These are phyloP conservation scores for Chenopodium berlandieri DNA, from an alignment of 148 eudicot genomes.

Conservation along the genomic window DNA sequence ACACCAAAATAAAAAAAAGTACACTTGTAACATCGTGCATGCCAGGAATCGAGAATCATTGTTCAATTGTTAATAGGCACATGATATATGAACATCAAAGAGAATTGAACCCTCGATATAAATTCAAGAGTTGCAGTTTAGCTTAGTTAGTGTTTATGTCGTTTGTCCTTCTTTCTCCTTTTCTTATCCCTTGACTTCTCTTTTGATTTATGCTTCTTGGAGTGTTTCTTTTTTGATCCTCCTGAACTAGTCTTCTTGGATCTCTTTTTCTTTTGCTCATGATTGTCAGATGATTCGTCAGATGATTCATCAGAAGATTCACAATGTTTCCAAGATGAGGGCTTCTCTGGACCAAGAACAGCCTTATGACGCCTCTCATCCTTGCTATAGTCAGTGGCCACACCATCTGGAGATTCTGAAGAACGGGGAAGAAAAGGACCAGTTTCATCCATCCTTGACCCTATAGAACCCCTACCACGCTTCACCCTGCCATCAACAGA, in stretches of 20 bases:
- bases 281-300: slow-evolving; percentile 40
- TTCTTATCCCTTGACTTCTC: slow-evolving; percentile 53
- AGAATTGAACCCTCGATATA: background rate
- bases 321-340: slow-evolving; percentile 34
- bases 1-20: background rate
- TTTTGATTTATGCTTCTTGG: slow-evolving; percentile 56
- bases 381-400: slow-evolving; percentile 16
- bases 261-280: slow-evolving; percentile 41
- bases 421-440: slow-evolving; percentile 69
- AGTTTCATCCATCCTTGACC: slow-evolving; percentile 93
- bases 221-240: slow-evolving; percentile 53
- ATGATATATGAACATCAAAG: background rate
- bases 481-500: slow-evolving; percentile 55
- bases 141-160: slow-evolving; percentile 31
- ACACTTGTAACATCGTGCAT: background rate
- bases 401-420: slow-evolving; percentile 33
- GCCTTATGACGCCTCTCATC: slow-evolving; percentile 27
- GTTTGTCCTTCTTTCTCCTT: slow-evolving; percentile 50
- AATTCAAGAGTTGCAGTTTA: background rate
- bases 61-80: background rate
- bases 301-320: slow-evolving; percentile 39
- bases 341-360: slow-evolving; percentile 67
- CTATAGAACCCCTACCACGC: slow-evolving; percentile 90
- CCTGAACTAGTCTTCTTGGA: slow-evolving; percentile 34
- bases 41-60: background rate